Evolutionary conservation across 225 moss, liverwort and hornwort genomes (phyloP), one percentile per base, ranked within the genome.

Genomic region (Physcomitrium patens): DNA sequence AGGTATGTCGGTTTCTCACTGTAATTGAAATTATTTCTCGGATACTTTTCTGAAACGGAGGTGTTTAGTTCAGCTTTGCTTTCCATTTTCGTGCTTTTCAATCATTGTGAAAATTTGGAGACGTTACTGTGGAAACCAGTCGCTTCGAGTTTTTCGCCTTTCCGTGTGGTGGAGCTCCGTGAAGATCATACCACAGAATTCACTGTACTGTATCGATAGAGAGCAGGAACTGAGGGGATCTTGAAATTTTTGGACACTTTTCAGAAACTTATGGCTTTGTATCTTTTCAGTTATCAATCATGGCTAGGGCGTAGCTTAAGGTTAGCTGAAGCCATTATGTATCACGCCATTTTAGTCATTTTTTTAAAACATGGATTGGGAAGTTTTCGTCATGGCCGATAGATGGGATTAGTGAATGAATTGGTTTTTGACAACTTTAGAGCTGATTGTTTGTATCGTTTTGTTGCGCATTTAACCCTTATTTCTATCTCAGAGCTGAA

Each of bases 1-100:
- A 27, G 77, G 72, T 76, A 65, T 17, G 56, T 63, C 7, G 5
- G 7, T 37, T 77, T 43, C 45, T 52, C 63, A 69, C 31, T 24
- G 24, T 24, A 24, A 24, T 24, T 24, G 24, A 24, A 24, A 24
- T 24, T 24, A 24, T 24, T 24, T 24, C 24, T 24, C 24, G 24
- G 24, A 24, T 24, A 24, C 24, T 1, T 24, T 24, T 24, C 24
- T 1, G 24, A 43, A 59, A 13, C 10, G 49, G 70, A 70, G 70
- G 11, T 75, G 54, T 14, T 24, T 28, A 12, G 26, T 59, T 66
- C 44, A 50, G 16, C 26, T 11, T 22, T 42, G 57, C 10, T 64
- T 41, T 26, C 49, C 37, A 53, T 54, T 24, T 69, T 52, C 52
- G 61, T 52, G 16, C 26, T 78, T 49, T 19, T 19, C 12, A 24